Conservation (phyloP, 2,329 filamentous ascomycete species). For the Diaporthe ampelina region DNA sequence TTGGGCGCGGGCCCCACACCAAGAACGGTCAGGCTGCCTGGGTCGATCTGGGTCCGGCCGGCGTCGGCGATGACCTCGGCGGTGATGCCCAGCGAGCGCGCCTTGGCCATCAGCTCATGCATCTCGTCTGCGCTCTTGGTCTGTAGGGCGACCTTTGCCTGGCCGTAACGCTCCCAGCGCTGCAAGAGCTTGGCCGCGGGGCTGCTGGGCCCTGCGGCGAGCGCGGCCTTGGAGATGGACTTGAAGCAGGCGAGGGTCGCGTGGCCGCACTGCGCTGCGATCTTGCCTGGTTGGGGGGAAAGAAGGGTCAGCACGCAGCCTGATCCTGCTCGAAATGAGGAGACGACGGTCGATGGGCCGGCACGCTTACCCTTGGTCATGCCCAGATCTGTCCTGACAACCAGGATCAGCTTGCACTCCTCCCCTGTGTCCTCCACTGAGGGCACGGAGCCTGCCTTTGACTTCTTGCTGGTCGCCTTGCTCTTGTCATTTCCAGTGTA, state of each 20-base stretch:
- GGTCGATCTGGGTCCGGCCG: constrained; percentile 96
- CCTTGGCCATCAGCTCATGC: constrained; percentile 79
- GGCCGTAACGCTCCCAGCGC: constrained; percentile 88
- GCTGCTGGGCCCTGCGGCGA: constrained; percentile 61
- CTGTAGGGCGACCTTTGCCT: constrained; percentile 95
- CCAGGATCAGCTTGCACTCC: constrained; percentile 94
- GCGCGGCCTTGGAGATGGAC: constrained; percentile 72
- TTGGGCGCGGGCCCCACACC: constrained; percentile 87
- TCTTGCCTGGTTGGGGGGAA: constrained; percentile 78
- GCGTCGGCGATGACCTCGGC: constrained; percentile 94
- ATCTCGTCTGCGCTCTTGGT: constrained; percentile 89
- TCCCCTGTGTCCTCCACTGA: constrained; percentile 64
- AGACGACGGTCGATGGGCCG: not conserved
- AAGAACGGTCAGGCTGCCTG: constrained; percentile 91
- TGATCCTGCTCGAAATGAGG: too few relatives aligned
- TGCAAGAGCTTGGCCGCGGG: constrained; percentile 75
- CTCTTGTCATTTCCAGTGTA: constrained; percentile 46
- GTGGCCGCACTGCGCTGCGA: constrained; percentile 94
- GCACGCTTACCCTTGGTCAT: constrained; percentile 89
- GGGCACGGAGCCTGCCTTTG: constrained; percentile 54
- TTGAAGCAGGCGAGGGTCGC: constrained; percentile 99
- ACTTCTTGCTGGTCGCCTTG: constrained; percentile 52
- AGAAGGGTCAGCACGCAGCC: not conserved
- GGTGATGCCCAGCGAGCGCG: constrained; percentile 85
- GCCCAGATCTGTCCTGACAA: constrained; percentile 92